Evolutionary conservation across 352 stramenopile species (phyloP).

Genomic region (Aphanomyces euteiches): DNA sequence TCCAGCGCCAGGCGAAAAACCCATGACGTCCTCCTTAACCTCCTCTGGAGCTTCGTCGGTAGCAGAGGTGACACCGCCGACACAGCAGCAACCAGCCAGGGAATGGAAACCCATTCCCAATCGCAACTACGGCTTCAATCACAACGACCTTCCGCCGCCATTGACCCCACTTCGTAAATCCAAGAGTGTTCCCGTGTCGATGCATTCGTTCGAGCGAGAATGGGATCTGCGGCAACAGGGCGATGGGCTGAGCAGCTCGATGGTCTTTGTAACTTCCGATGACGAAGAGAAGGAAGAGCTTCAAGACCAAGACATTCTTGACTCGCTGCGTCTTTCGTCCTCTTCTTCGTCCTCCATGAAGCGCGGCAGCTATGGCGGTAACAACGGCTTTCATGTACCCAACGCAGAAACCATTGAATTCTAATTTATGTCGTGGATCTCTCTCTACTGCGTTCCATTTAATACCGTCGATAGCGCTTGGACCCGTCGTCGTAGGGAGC

Average conservation of each 20-base stretch:
- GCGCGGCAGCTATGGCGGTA: neutral
- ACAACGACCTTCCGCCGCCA: neutral
- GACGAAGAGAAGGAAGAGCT: conserved; percentile 27
- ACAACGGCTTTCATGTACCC: neutral
- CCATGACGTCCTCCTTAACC: neutral
- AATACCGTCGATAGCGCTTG: conserved; percentile 2
- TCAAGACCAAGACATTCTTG: neutral
- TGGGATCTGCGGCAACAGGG: conserved; percentile 5
- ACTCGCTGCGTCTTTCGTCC: neutral
- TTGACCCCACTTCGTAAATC: conserved; percentile 4
- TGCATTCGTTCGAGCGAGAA: conserved; percentile 7
- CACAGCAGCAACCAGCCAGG: too few relatives aligned
- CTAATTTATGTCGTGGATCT: conserved; percentile 12
- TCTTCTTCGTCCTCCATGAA: too few relatives aligned
- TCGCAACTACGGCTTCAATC: neutral
- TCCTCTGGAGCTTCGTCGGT: too few relatives aligned
- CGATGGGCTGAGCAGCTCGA: neutral
- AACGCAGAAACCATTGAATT: conserved; percentile 13
- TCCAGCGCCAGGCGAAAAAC: neutral
- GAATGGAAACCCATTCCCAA: neutral
- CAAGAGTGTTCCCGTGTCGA: conserved; percentile 10
- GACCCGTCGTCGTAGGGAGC: neutral
- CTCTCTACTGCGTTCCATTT: neutral
- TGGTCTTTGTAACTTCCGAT: neutral
- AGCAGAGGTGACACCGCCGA: too few relatives aligned